These are phyloP conservation scores for Pyricularia pennisetigena DNA, from an alignment of 2,329 filamentous ascomycete genomes.

Conservation along the genomic window DNA sequence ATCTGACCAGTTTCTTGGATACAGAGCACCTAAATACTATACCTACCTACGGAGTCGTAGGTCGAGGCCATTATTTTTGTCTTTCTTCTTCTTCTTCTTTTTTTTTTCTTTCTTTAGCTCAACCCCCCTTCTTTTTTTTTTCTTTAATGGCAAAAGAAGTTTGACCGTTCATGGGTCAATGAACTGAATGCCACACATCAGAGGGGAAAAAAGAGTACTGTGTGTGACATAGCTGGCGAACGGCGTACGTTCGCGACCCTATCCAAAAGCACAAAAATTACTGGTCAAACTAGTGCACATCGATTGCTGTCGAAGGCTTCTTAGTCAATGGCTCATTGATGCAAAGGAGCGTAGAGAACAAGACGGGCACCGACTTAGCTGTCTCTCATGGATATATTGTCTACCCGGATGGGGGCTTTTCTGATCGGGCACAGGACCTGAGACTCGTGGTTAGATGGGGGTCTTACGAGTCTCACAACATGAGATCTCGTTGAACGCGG, in stretches of 20 bases:
- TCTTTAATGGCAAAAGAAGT: neutral
- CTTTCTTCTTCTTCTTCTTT: neutral
- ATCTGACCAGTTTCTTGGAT: neutral
- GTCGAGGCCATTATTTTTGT: neutral
- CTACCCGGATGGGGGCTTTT: conserved; percentile 2
- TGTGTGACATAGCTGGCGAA: neutral
- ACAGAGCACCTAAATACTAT: neutral
- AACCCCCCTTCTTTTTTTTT: neutral
- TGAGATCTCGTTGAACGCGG: conserved; percentile 4
- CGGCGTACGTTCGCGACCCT: neutral
- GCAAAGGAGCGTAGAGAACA: neutral
- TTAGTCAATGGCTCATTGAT: neutral
- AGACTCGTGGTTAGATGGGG: conserved; percentile 3
- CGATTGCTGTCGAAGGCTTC: neutral
- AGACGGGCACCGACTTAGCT: neutral
- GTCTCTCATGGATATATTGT: neutral
- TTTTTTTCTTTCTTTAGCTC: neutral
- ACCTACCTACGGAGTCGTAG: neutral
- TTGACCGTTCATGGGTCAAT: neutral
- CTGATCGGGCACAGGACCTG: conserved; percentile 4
- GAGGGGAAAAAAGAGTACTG: neutral
- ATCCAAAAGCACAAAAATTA: neutral
- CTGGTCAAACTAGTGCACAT: neutral
- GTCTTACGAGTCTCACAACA: neutral
- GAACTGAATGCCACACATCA: neutral